Evolutionary conservation across 116 monocot species (phyloP), one percentile per base, ranked within the genome.

Genomic region (Papilionanthe hybrid): DNA sequence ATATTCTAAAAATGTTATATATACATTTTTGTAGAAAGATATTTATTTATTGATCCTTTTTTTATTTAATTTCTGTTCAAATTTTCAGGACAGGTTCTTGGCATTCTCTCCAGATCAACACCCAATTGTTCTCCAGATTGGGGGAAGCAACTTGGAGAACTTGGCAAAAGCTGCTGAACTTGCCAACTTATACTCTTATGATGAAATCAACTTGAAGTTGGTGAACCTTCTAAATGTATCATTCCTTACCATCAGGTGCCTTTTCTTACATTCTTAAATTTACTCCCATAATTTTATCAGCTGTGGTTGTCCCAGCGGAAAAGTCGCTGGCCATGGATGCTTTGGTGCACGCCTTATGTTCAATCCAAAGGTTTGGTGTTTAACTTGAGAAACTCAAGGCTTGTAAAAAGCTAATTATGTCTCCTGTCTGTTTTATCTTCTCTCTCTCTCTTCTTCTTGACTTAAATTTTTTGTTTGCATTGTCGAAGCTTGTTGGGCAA

Each of bases 281-380:
- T 77, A 27, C 60, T 32, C 42, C 74, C 27, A 69, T 66, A 25
- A 76, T 67, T 12, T 73, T 55, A 9, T 73, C 80, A 98, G 98
- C 77, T 98, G 98, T 68, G 98, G 98, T 29, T 98, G 98, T 73
- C 98, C 98, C 45, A 98, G 98, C 81, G 91, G 89, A 65, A 98
- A 91, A 89, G 98, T 98, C 73, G 98, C 98, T 73, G 94, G 98
- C 32, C 94, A 98, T 84, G 98, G 98, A 78, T 98, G 98, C 85
- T 98, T 98, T 89, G 98, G 98, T 75, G 98, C 91, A 66, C 86
- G 94, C 30, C 87, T 98, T 79, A 98, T 98, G 98, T 75, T 98
- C 81, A 84, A 94, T 42, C 94, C 98, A 74, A 92, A 98, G 94
- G 98, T 96, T 83, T 84, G 79, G 47, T 80, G 3, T 72, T 69